Evolutionary conservation across 768 basidiomycete genomes (phyloP), one percentile per base, ranked within the genome.

Genomic region (Lepiota brunneoincarnata): DNA sequence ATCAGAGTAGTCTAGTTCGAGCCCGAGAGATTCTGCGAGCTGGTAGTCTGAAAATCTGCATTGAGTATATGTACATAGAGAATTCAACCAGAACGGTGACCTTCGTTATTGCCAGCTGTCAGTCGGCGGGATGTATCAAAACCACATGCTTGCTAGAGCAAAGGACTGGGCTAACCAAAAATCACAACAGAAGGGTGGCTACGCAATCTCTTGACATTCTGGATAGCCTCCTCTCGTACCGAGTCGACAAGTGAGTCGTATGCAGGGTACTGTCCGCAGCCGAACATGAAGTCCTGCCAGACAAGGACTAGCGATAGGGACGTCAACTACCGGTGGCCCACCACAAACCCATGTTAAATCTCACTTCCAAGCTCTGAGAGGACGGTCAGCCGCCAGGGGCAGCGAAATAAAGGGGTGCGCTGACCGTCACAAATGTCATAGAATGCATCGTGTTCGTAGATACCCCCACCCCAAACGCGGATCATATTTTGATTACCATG

Each of bases 221-320:
- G 87, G 55, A 85, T 83, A 5, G 87, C 94, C 68, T 98, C 95
- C 34, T 77, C 68, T 56, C 81, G 75, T 23, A 97, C 86, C 20
- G 83, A 87, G 35, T 79, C 76, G 35, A 93, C 61, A 63, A 95
- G 88, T 6, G 84, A 79, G 56, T 92, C 84, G 62, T 95, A 86
- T 3, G 91, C 94, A 0, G 94, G 94, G 65, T 97, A 96, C 85
- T 93, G 64, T 23, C 94, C 95, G 67, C 95, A 97, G 28, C 87
- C 93, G 67, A 98, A 98, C 87, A 91, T 87, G 69, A 97, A 95
- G 70, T 98, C 96, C 72, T 97, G 95, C 95, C 95, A 97, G 24
- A 97, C 93, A 31, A 97, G 76, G 44, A 98, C 83, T 83, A 54
- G 36, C 31, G 55, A 39, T 56, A 40, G n/a, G 60, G n/a, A 51